Evolutionary conservation across 495 filamentous ascomycete species (phyloP), one percentile per base, ranked within the genome.

Genomic region (Corynascus novoguineensis): DNA sequence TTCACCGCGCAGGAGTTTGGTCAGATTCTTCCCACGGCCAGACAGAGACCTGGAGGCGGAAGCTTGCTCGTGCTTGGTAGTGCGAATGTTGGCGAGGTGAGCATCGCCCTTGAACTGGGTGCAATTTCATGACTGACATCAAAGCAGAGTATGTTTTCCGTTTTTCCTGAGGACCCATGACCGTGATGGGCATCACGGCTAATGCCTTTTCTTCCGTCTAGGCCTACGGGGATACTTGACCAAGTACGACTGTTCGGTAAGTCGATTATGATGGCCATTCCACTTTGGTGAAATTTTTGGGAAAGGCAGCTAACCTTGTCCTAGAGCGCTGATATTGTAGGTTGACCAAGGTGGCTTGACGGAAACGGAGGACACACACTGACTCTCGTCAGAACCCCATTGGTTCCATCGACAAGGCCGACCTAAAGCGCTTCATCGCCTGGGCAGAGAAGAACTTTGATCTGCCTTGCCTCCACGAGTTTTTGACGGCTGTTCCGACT

Each of bases 361-460:
- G 21, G 80, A 40, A 9, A 34, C 1, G 15, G 15, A 28, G 22
- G 1, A 5, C 21, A 22, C 17, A 51, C 14, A 17, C 19, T 59
- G 85, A 86, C 58, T 78, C 6, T 0, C 6, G 15, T 6, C 42
- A 53, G 50, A 88, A 88, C 61, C 87, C 87, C 10, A 88, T 92
- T 38, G 87, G 87, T 3, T 80, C 81, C 3, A 86, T 89, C 53
- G 77, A 75, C 63, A 90, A 88, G 67, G 62, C 79, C 6, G 92
- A 96, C 60, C 71, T 95, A 4, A 92, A 88, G 64, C 70, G 77
- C 5, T 93, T 95, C 77, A 89, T 92, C 44, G 71, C 71, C 11
- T 93, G 83, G 77, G 82, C 87, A 3, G 65, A 68, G 48, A 66
- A 50, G 40, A 44, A 61, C 29, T 96, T 90, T 67, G 66, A 81